Evolutionary conservation across 805 yeast genomes (phyloP).

Genomic region (Priceomyces fermenticarens): DNA sequence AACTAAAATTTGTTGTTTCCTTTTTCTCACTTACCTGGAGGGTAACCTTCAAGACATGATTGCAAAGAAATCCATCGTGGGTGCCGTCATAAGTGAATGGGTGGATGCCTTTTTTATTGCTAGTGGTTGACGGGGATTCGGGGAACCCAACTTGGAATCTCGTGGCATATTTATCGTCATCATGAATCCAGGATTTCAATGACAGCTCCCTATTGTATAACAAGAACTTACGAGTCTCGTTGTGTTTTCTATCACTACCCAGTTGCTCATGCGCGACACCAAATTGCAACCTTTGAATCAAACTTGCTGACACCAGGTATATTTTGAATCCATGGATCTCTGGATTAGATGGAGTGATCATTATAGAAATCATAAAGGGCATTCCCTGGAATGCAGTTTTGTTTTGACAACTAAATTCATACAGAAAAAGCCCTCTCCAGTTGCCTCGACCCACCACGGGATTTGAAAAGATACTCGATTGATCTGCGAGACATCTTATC

Average conservation of each 20-base stretch:
- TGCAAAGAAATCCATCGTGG: slow-evolving; percentile 7
- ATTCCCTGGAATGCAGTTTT: slow-evolving; percentile 13
- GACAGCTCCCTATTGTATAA: slow-evolving; percentile 3
- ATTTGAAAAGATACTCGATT: neutral
- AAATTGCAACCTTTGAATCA: slow-evolving; percentile 10
- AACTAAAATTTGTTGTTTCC: neutral
- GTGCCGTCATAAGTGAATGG: slow-evolving; percentile 7
- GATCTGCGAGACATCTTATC: slow-evolving; percentile 7
- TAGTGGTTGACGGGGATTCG: neutral
- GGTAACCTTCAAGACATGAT: slow-evolving; percentile 9
- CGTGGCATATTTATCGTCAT: neutral
- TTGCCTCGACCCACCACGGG: slow-evolving; percentile 15
- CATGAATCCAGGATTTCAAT: slow-evolving; percentile 1
- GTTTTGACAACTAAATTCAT: slow-evolving; percentile 13
- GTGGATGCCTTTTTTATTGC: slow-evolving; percentile 6
- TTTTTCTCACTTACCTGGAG: slow-evolving; percentile 11
- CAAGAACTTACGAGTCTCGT: slow-evolving; percentile 5
- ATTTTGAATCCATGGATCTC: slow-evolving; percentile 7
- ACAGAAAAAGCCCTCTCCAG: slow-evolving; percentile 15
- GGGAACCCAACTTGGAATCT: slow-evolving; percentile 5
- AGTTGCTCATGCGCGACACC: slow-evolving; percentile 1
- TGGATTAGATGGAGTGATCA: slow-evolving; percentile 8
- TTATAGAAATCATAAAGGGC: slow-evolving; percentile 6
- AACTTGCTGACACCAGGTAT: slow-evolving; percentile 6
- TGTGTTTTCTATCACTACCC: slow-evolving; percentile 1